Conservation (phyloP, 2,329 filamentous ascomycete species). For the Cytospora leucostoma region DNA sequence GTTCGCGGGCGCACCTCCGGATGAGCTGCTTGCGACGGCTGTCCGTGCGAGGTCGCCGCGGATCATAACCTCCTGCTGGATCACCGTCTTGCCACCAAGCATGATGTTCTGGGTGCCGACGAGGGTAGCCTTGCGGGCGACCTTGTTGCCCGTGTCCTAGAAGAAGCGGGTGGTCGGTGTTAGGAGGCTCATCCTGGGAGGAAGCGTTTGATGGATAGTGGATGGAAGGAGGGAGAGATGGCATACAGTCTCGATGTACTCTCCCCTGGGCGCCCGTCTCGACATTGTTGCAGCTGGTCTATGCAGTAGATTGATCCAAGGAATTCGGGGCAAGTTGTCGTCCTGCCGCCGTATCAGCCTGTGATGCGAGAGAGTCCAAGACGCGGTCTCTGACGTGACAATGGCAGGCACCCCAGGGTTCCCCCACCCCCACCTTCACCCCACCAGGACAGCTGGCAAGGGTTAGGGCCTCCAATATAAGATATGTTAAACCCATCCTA, state of each 20-base stretch:
- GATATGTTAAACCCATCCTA: no score
- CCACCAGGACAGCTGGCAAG: neutral
- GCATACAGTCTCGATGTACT: constrained; percentile 93
- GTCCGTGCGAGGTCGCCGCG: constrained; percentile 80
- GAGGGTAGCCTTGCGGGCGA: constrained; percentile 86
- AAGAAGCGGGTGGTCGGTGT: constrained; percentile 1
- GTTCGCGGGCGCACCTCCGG: constrained; percentile 46
- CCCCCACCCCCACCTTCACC: no score
- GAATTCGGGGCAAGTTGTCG: neutral
- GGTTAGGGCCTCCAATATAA: neutral
- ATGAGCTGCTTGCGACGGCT: constrained; percentile 44
- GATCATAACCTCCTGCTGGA: constrained; percentile 92
- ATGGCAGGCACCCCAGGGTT: neutral
- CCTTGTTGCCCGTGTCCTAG: constrained; percentile 97
- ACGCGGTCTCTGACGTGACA: neutral
- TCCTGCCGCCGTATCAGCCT: neutral
- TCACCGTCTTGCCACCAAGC: constrained; percentile 92
- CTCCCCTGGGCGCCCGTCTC: constrained; percentile 76
- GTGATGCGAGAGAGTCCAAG: neutral
- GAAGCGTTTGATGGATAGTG: neutral
- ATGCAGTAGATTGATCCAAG: neutral
- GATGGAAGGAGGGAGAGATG: neutral
- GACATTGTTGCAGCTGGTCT: constrained; percentile 60
- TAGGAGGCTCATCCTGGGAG: neutral
- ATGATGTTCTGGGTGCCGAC: constrained; percentile 98